Base-by-base conservation (phyloP, 768 basidiomycete genomes). In the Pleurotus tuber-regium region DNA sequence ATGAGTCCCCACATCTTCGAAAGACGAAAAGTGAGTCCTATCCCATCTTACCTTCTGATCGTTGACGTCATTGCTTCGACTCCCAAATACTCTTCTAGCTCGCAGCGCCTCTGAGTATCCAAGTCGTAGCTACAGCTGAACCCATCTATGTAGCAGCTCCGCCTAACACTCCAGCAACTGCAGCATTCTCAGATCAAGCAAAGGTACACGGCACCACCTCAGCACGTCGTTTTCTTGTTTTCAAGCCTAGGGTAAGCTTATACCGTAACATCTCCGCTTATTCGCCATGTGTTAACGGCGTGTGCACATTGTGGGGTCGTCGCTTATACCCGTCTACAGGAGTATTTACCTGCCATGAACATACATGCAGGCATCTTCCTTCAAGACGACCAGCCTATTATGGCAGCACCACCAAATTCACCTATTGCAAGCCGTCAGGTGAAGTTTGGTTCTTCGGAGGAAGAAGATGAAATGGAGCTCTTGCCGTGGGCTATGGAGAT, bases 191-290 rank as follows among this genome's bases (percentile, higher is more conserved):
- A 5, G 36, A 38, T 38, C n/a, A 38, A 16, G 36, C n/a, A n/a
- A n/a, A 38, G 36, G n/a, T 18, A 38, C 36, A 16, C 11, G 21
- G 8, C 46, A 2, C 21, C 14, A 24, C 46, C 31, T 31, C 46
- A 29, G 31, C 46, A 48, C 21, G 25, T 24, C 46, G 18, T 36
- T 48, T 48, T 24, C 30, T 26, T 31, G 14, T 48, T 23, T 24
- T 30, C 46, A 16, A 21, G 23, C 46, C 46, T 19, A 48, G 46
- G 46, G 46, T 48, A 31, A 48, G 46, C n/a, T n/a, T n/a, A n/a
- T 48, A 35, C 31, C 29, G 46, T 48, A 16, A 30, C 29, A 26
- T 36, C 12, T 21, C 18, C 23, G n/a, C 23, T 33, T 31, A 29
- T 23, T 30, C 11, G n/a, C 19, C 46, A 48, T 48, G 46, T 31